phyloP scores from a whole-genome alignment of 192 early-diverging fungal species.

The Tieghemiomyces parasiticus region DNA sequence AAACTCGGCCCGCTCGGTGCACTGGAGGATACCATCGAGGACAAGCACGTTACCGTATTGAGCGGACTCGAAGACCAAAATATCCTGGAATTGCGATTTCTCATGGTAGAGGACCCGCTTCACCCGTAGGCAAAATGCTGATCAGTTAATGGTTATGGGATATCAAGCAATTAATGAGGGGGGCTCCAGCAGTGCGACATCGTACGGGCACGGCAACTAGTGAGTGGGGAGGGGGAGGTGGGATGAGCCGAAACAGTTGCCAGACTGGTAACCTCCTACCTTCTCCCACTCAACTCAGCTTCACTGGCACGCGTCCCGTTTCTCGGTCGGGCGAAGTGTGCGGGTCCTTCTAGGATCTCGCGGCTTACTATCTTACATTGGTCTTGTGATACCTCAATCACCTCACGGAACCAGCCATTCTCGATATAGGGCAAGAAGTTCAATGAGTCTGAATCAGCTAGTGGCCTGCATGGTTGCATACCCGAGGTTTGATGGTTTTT shows the following conservation, averaged over 20 bases:
- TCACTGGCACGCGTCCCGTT: neutral
- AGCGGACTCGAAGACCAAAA: slow-evolving; percentile 41
- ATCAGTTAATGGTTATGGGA: neutral
- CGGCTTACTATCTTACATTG: neutral
- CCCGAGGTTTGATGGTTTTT: too few species aligned
- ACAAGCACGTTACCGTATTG: slow-evolving; percentile 48
- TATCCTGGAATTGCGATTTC: slow-evolving; percentile 43
- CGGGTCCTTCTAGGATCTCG: neutral
- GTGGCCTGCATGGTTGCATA: too few species aligned
- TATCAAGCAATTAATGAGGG: too few species aligned
- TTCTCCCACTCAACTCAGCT: neutral
- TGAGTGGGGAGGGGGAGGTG: neutral
- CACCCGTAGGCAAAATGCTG: slow-evolving; percentile 43
- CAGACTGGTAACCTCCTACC: neutral
- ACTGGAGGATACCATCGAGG: slow-evolving; percentile 48
- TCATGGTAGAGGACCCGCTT: slow-evolving; percentile 39
- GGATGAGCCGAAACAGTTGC: neutral
- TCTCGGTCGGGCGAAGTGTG: neutral
- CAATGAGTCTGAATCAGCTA: too few species aligned
- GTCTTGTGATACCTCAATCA: neutral
- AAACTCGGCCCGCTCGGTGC: slow-evolving; percentile 49
- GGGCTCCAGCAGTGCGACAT: too few species aligned
- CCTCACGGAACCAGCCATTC: neutral
- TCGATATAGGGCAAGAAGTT: too few species aligned
- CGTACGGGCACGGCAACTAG: neutral